Evolutionary conservation across 495 filamentous ascomycete genomes (phyloP), one percentile per base, ranked within the genome.

Genomic region (Hypoxylon crocopeplum): DNA sequence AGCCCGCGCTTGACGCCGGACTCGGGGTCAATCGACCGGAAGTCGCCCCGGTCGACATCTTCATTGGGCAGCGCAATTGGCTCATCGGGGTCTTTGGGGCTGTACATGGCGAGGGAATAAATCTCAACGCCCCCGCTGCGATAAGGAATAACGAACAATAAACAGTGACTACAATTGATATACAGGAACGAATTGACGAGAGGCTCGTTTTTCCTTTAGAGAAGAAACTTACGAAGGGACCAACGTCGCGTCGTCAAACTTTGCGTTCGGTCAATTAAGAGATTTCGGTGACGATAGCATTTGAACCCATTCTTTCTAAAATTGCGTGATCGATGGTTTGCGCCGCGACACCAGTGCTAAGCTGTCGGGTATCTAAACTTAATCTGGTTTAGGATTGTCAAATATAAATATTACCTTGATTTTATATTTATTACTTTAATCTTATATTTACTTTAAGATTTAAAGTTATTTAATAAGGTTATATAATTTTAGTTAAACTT

Each of bases 1-100:
- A 91, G 71, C 59, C 77, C 79, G 47, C 79, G 77, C 69, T 75
- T 78, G 56, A 82, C 78, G 11, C 79, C 79, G 27, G 69, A 73
- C 38, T 79, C 57, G 15, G 77, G 77, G 62, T 81, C 78, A 41
- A 79, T 79, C 21, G 63, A 66, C 21, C 50, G 59, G 56, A 76
- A 77, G 66, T 81, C 76, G 36, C 66, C 50, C 11, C 40, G 48
- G 25, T 72, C 66, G 10, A 45, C 20, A 42, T 69, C 68, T 1
- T 48, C 54, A 2, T 52, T 33, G 3, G 30, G 20, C 15, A 4
- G 36, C 45, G 29, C 45, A 15, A 47, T 29, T 33, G 55, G 34
- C 49, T 22, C 36, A 7, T 55, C 61, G 29, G 50, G 27, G 38
- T 59, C 38, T 41, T 64, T 59, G 1, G 55, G 55, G 34, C 45